A percentile compares a stretch with the other conserved stretches of the same genome.
Evolutionary conservation across 768 basidiomycete genomes (phyloP).

Genomic region (Saitozyma podzolica): DNA sequence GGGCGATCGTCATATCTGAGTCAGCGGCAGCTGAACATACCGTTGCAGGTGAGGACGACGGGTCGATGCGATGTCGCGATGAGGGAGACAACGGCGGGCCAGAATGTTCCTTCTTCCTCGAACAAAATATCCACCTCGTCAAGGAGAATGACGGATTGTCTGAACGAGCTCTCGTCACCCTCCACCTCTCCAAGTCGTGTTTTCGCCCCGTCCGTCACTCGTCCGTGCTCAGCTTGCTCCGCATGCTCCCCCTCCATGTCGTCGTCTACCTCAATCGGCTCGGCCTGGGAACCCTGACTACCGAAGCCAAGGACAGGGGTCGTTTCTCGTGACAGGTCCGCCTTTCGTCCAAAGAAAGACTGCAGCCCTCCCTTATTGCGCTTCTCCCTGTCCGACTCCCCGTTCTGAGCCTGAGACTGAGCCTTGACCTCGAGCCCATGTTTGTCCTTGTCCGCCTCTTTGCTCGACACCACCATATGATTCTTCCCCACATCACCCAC

Average conservation of each 20-base stretch:
- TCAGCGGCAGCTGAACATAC: conserved; percentile 56
- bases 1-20: conserved; percentile 1
- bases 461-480: conserved; percentile 65
- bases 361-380: neutral
- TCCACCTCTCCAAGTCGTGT: neutral
- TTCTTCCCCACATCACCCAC: conserved; percentile 94
- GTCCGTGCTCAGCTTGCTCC: neutral
- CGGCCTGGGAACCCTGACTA: conserved; percentile 20
- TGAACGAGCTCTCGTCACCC: conserved; percentile 45
- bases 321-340: neutral
- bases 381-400: conserved; percentile 5
- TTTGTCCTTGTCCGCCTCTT: conserved; percentile 3
- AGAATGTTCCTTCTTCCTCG: conserved; percentile 77
- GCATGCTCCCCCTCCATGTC: conserved; percentile 7
- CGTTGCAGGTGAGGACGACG: conserved; percentile 92
- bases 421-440: neutral
- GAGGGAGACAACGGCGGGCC: conserved; percentile 75
- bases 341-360: conserved; percentile 1
- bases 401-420: neutral
- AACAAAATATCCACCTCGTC: conserved; percentile 96
- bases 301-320: neutral
- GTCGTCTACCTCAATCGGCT: conserved; percentile 22
- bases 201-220: neutral
- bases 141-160: conserved; percentile 84
- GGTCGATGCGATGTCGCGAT: conserved; percentile 83